Percentiles rank a stretch among this genome's conserved stretches.
phyloP scores from a whole-genome alignment of 2,329 filamentous ascomycete species.

The Fusarium bactridioides region DNA sequence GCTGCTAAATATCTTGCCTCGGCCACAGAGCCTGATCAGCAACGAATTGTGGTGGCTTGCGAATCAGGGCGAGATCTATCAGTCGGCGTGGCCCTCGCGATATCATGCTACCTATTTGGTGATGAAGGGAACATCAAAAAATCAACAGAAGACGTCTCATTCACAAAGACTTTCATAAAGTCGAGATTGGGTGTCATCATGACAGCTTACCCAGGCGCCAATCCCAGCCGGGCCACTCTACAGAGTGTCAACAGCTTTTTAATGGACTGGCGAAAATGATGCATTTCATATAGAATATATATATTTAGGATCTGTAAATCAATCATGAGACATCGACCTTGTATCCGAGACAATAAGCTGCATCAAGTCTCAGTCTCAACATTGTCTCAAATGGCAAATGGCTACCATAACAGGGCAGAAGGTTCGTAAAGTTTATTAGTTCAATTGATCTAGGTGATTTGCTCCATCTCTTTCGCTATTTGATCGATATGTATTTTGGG shows the following conservation, averaged over 20 bases:
- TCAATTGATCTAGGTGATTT: slow-evolving; percentile 15
- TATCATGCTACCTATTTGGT: slow-evolving; percentile 77
- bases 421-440: slow-evolving; percentile 14
- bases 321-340: neutral
- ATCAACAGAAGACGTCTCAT: slow-evolving; percentile 37
- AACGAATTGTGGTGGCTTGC: slow-evolving; percentile 69
- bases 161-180: slow-evolving; percentile 81
- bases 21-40: neutral
- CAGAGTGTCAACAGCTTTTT: slow-evolving; percentile 93
- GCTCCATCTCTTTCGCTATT: slow-evolving; percentile 9
- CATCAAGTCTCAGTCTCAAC: neutral
- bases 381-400: neutral
- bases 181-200: slow-evolving; percentile 84
- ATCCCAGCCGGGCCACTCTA: slow-evolving; percentile 83
- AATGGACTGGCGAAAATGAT: slow-evolving; percentile 64
- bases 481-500: slow-evolving; percentile 18
- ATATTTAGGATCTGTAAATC: neutral
- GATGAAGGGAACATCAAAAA: slow-evolving; percentile 61
- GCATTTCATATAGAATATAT: neutral
- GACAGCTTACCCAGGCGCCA: slow-evolving; percentile 77
- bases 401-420: neutral
- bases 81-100: slow-evolving; percentile 76
- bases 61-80: slow-evolving; percentile 82
- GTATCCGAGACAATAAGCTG: neutral
- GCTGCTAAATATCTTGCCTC: slow-evolving; percentile 50